Base-by-base conservation (phyloP, 768 basidiomycete genomes). In the Serendipita vermifera region DNA sequence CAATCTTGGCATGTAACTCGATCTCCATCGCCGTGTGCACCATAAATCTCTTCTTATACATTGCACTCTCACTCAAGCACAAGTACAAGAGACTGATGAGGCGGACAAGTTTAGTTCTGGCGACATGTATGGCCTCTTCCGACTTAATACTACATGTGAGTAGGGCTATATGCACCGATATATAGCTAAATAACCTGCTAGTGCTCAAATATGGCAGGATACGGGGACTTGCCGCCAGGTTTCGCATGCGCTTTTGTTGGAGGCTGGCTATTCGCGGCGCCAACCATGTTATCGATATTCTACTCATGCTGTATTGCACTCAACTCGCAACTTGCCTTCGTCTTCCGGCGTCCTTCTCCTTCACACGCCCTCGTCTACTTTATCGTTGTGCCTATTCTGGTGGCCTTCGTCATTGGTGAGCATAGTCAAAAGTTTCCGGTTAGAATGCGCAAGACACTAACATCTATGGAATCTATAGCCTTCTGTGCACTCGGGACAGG, bases 281-380 rank as follows among this genome's bases (percentile, higher is more conserved):
- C 46, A 15, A 22, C 46, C 5, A 29, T 29, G 9, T 31, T 51
- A n/a, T 51, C 46, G 24, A 51, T 29, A 20, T 51, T 51, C 24
- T 51, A 51, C 24, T 51, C 46, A 31, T 51, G 46, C 24, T 51
- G 46, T 26, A 51, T 51, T 51, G 46, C 46, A n/a, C 24, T 51
- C 46, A 51, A 51, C 46, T 51, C 46, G 20, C 46, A 51, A 51
- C 46, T 51, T 31, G 46, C 24, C 24, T 51, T 51, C 17, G 11
- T 51, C 9, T 51, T 51, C n/a, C 46, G 32, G 5, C 46, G 46
- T 27, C 46, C 24, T 9, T 31, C 46, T 5, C 32, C 46, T 29
- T 9, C 24, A 15, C 11, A n/a, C n/a, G 46, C 46, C 7, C 46
- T 51, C n/a, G 15, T 15, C 9, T 51, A 51, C 27, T 51, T 27